These are phyloP conservation scores for Akanthomyces dipterigenus DNA, from an alignment of 2,329 filamentous ascomycete species.

Conservation along the genomic window DNA sequence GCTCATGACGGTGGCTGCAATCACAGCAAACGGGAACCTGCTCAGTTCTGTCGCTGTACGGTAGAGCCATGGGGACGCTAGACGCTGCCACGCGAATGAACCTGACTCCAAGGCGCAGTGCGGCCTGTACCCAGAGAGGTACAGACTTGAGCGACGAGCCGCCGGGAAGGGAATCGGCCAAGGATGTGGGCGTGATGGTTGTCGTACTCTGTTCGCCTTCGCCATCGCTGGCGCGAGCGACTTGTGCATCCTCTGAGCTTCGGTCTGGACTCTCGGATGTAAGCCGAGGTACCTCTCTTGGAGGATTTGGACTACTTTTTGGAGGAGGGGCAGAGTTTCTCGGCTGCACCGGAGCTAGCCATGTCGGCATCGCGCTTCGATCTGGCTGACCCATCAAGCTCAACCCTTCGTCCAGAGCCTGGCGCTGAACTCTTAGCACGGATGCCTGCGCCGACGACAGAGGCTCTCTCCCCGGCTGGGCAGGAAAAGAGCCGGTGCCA, in stretches of 20 bases:
- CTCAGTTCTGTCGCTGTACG: background rate
- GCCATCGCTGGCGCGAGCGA: background rate
- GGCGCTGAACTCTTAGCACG: background rate
- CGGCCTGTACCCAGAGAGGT: constrained; percentile 8
- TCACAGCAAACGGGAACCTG: background rate
- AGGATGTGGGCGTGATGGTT: background rate
- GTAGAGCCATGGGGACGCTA: background rate
- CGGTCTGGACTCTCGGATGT: too few relatives aligned
- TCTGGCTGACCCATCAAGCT: constrained; percentile 2
- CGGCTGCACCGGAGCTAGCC: constrained; percentile 1
- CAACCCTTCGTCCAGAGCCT: constrained; percentile 5
- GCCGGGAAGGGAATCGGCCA: background rate
- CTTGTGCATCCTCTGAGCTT: background rate
- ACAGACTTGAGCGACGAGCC: constrained; percentile 1
- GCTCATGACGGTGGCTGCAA: background rate
- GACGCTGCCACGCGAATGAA: constrained; percentile 9
- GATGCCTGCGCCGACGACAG: background rate
- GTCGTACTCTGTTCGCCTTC: background rate
- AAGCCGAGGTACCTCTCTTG: background rate
- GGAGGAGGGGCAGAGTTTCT: background rate
- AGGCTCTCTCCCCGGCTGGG: background rate
- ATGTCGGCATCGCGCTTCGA: constrained; percentile 3
- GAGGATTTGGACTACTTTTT: too few relatives aligned
- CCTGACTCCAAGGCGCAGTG: constrained; percentile 1
- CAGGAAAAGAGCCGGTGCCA: background rate